A percentile compares a stretch with the other conserved stretches of the same genome.
phyloP scores from a whole-genome alignment of 441 rosid genomes.

The Brassica hybrid region DNA sequence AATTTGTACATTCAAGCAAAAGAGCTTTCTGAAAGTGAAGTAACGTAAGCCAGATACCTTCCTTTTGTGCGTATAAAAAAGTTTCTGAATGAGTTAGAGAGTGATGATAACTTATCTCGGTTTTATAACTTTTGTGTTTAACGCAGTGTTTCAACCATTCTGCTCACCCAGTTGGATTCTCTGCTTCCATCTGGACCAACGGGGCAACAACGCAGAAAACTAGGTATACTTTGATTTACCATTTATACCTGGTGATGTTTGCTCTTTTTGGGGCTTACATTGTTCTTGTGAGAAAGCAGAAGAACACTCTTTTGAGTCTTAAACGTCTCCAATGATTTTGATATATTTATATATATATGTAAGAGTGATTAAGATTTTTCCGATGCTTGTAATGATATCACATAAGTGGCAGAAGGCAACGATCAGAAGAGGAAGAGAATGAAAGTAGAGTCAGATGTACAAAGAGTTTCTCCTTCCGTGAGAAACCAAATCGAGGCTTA shows the following conservation, averaged over 20 bases:
- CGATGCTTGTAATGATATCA: conserved; percentile 46
- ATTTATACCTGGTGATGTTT: conserved; percentile 25
- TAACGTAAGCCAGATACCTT: conserved; percentile 51
- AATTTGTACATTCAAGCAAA: conserved; percentile 69
- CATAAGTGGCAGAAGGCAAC: conserved; percentile 71
- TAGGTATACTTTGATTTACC: conserved; percentile 54
- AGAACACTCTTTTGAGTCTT: conserved; percentile 4
- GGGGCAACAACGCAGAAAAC: conserved; percentile 81
- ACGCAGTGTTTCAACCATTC: conserved; percentile 60
- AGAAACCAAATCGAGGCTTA: conserved; percentile 77
- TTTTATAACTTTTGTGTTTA: conserved; percentile 3
- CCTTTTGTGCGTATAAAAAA: not conserved
- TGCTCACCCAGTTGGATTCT: conserved; percentile 72
- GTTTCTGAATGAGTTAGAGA: not conserved
- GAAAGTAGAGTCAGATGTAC: conserved; percentile 77
- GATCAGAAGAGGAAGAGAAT: conserved; percentile 85
- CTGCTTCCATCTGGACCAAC: conserved; percentile 76
- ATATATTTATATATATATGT: not conserved
- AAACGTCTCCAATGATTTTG: conserved; percentile 13
- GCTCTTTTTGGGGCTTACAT: not conserved
- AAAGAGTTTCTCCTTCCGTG: conserved; percentile 67
- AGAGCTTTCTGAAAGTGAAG: conserved; percentile 90
- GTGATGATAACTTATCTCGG: conserved; percentile 8
- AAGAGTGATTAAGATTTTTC: conserved; percentile 31
- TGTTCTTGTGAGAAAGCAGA: conserved; percentile 13